Evolutionary conservation across 257 asterid species (phyloP), one percentile per base, ranked within the genome.

Genomic region (Nicotiana undulata): DNA sequence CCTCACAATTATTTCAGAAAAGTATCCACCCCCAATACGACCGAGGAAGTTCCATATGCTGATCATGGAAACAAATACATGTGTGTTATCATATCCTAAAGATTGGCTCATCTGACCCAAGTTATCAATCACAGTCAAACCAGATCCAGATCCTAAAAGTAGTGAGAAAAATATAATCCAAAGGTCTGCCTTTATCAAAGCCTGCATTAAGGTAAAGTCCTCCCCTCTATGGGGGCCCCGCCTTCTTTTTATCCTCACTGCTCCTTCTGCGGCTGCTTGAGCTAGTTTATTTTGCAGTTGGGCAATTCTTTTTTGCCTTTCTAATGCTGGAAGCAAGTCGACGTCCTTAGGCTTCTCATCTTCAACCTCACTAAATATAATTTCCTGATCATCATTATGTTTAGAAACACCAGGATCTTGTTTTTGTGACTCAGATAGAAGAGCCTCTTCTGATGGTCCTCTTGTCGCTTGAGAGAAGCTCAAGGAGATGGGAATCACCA

Each of bases 31-130:
- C n/a, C 90, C 90, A 67, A 89, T 59, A 8, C 90, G 92, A 77
- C 92, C 92, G 15, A 87, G 85, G 81, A 89, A 89, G 88, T 89
- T 89, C 92, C 92, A 89, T 75, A 89, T 89, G 86, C 92, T 87
- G 84, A 87, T 84, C 90, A 89, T 87, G 81, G 92, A 89, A 81
- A 89, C 92, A 76, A 87, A 89, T 55, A 87, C 89, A 76, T 89
- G 92, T 5, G 92, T 79, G 37, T 89, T 85, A 17, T 89, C 84
- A 63, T 87, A 89, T 29, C 92, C 92, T 13, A 85, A 83, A 37
- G 92, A 89, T 85, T 87, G 87, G 82, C 90, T 89, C 89, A 89
- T 87, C 84, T 89, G 92, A 58, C 92, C 92, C 83, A 89, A 83
- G 65, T 89, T 89, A 77, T 89, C 92, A 44, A 89, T 89, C 55